Conservation (phyloP, 768 basidiomycete genomes). For the Pisolithus sp. region DNA sequence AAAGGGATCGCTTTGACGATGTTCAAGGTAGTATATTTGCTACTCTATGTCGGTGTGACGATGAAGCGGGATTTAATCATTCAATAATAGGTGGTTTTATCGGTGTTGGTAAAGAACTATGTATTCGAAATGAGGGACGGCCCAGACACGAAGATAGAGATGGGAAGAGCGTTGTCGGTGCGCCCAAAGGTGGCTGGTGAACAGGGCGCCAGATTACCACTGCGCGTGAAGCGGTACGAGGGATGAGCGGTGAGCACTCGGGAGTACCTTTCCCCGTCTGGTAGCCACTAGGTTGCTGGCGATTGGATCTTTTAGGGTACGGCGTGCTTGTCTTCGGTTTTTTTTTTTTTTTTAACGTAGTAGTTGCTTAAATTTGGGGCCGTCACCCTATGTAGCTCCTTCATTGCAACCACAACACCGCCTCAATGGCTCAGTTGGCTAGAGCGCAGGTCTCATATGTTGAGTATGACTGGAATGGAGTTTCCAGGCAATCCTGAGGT, state of each 20-base stretch:
- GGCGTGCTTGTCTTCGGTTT: too few species aligned
- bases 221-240: slow-evolving; percentile 14
- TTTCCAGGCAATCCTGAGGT: slow-evolving; percentile 45
- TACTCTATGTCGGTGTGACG: slow-evolving; percentile 2
- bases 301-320: too few species aligned
- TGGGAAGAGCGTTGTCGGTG: slow-evolving; percentile 2
- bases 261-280: too few species aligned
- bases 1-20: slow-evolving; percentile 24
- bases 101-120: slow-evolving; percentile 36
- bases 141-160: slow-evolving; percentile 11
- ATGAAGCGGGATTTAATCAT: too few species aligned
- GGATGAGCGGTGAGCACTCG: not conserved
- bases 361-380: too few species aligned
- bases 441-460: slow-evolving; percentile 50
- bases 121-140: slow-evolving; percentile 32
- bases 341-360: too few species aligned
- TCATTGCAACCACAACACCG: not conserved
- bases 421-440: slow-evolving; percentile 46
- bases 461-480: slow-evolving; percentile 24
- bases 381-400: too few species aligned
- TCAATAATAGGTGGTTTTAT: slow-evolving; percentile 31
- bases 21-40: slow-evolving; percentile 14
- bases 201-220: slow-evolving; percentile 17
- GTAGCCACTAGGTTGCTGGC: too few species aligned
- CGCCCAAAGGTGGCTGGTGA: slow-evolving; percentile 13